These are phyloP conservation scores for Sporothrix sp. DNA, from an alignment of 2,329 filamentous ascomycete species.

Conservation along the genomic window DNA sequence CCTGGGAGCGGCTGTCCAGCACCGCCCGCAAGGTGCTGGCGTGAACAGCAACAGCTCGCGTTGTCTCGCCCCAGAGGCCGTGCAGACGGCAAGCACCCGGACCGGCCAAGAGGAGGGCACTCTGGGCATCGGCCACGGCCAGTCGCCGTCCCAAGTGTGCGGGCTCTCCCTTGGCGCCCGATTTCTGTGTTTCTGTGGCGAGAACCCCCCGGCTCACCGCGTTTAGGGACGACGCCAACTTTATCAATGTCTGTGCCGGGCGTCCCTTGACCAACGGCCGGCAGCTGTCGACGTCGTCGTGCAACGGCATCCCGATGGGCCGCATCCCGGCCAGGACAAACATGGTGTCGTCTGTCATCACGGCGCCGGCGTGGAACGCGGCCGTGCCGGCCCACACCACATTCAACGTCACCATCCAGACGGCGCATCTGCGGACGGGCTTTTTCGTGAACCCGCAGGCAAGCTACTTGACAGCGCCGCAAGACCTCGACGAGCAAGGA, in stretches of 20 bases:
- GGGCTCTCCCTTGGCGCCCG: constrained; percentile 9
- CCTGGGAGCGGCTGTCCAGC: too few species aligned
- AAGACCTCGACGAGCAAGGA: constrained; percentile 34
- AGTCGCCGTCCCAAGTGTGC: constrained; percentile 36
- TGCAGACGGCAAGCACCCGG: constrained; percentile 32
- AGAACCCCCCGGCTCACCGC: background rate
- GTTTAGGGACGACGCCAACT: constrained; percentile 34
- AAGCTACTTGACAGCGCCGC: constrained; percentile 47
- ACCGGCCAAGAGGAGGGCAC: constrained; percentile 30
- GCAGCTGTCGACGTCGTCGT: constrained; percentile 40
- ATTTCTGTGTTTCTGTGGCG: background rate
- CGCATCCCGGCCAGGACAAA: constrained; percentile 39
- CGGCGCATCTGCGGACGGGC: constrained; percentile 40
- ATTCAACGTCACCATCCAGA: constrained; percentile 40
- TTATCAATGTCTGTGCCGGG: constrained; percentile 50
- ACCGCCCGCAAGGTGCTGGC: too few species aligned
- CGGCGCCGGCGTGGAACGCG: constrained; percentile 33
- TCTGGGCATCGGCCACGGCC: constrained; percentile 22
- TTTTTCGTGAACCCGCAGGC: constrained; percentile 43
- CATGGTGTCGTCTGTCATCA: constrained; percentile 48
- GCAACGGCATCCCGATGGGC: constrained; percentile 51
- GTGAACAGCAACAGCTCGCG: background rate
- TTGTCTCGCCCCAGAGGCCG: constrained; percentile 28
- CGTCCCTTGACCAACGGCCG: constrained; percentile 45
- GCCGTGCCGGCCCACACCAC: constrained; percentile 29